These are phyloP conservation scores for Cytospora paraplurivora DNA, from an alignment of 2,329 filamentous ascomycete species.

Conservation along the genomic window DNA sequence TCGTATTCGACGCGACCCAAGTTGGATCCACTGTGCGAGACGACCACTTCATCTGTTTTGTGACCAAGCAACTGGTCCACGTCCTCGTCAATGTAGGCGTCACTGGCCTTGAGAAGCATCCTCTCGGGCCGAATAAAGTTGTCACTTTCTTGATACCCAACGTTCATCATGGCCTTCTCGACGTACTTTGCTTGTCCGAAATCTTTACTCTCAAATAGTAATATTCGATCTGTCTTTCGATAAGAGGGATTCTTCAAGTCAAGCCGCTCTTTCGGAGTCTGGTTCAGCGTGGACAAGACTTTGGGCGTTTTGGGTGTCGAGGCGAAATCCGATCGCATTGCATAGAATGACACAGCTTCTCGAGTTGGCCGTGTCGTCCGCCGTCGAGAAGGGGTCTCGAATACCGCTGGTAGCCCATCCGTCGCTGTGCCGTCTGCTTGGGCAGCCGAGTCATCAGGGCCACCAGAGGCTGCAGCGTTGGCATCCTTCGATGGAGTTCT, in stretches of 20 bases:
- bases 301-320: constrained; percentile 59
- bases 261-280: constrained; percentile 77
- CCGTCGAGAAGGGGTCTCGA: constrained; percentile 45
- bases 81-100: constrained; percentile 63
- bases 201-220: constrained; percentile 80
- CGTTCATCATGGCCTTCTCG: constrained; percentile 92
- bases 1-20: constrained; percentile 94
- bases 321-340: constrained; percentile 48
- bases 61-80: constrained; percentile 47
- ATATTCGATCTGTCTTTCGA: constrained; percentile 76
- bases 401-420: constrained; percentile 30
- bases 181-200: constrained; percentile 88
- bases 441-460: constrained; percentile 43
- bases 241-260: constrained; percentile 77
- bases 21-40: constrained; percentile 45
- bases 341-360: constrained; percentile 57
- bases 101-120: constrained; percentile 66
- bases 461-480: constrained; percentile 37
- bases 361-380: constrained; percentile 51
- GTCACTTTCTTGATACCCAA: constrained; percentile 95
- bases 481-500: constrained; percentile 51
- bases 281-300: constrained; percentile 74
- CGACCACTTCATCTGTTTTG: constrained; percentile 59
- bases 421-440: constrained; percentile 42
- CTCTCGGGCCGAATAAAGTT: constrained; percentile 78